Base-by-base conservation (phyloP, 2,329 filamentous ascomycete species). In the Furcasterigmium furcatum region DNA sequence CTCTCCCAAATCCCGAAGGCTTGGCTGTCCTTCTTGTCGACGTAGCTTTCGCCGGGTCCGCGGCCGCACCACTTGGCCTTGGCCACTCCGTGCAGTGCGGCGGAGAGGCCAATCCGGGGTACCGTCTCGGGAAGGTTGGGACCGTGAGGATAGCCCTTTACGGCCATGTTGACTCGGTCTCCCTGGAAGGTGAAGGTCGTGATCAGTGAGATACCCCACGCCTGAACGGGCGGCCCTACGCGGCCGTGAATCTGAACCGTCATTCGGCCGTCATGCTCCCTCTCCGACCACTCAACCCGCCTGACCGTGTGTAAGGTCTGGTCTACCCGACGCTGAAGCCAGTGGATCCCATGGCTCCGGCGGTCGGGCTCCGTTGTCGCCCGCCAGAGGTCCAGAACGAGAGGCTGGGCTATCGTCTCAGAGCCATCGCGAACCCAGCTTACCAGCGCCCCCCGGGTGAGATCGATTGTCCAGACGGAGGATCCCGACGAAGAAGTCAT, bases 301-400 rank as follows among this genome's bases (percentile, higher is more conserved):
- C 67, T 49, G 88, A 88, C 46, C 87, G 84, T 48, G 80, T 74
- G n/a, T n/a, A n/a, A n/a, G n/a, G n/a, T n/a, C n/a, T n/a, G n/a
- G n/a, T n/a, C n/a, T n/a, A n/a, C n/a, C n/a, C n/a, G n/a, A n/a
- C n/a, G n/a, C n/a, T n/a, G n/a, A n/a, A n/a, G n/a, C n/a, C n/a
- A n/a, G n/a, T n/a, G n/a, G n/a, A n/a, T n/a, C n/a, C n/a, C n/a
- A n/a, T n/a, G n/a, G n/a, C n/a, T n/a, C n/a, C n/a, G n/a, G n/a
- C n/a, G n/a, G n/a, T n/a, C n/a, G n/a, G n/a, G n/a, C n/a, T n/a
- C n/a, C n/a, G n/a, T n/a, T n/a, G n/a, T n/a, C n/a, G n/a, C n/a
- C n/a, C n/a, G n/a, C n/a, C n/a, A n/a, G n/a, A n/a, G n/a, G n/a
- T n/a, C n/a, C n/a, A n/a, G n/a, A n/a, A n/a, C n/a, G n/a, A n/a